Evolutionary conservation across 148 eudicot genomes (phyloP), one percentile per base, ranked within the genome.

Genomic region (Rhododendron ovatum): DNA sequence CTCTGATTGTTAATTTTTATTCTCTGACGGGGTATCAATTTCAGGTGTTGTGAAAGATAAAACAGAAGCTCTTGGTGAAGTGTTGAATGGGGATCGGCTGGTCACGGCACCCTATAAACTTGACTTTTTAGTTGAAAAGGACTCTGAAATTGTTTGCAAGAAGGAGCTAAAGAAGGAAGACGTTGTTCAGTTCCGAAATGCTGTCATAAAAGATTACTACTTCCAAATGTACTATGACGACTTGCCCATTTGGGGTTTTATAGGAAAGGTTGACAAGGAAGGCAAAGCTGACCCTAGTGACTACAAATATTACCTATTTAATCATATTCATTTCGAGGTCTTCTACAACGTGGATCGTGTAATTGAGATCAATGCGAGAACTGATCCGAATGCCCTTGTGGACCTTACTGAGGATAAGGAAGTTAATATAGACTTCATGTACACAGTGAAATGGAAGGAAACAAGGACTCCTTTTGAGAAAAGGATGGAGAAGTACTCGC

Each of bases 161-260:
- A 91, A 90, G 61, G 88, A n/a, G 83, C 73, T 94, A 82, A 85
- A 92, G 41, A 94, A 87, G 88, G 91, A 92, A 83, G 93, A 94
- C 47, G 93, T 92, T 37, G 69, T 85, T 82, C 88, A 88, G 84
- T 94, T 94, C 86, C 91, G 96, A 79, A 91, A 88, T 84, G 96
- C 96, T 30, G 94, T 94, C 4, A 88, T 86, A n/a, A 94, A 92
- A 82, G 96, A 94, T 87, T 94, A 94, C 88, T 94, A 89, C 86
- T 94, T 94, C 80, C 94, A 94, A 78, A 94, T 94, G 96, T 94
- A 94, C 87, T 94, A 91, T 71, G 94, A 94, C 88, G 96, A 94
- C 82, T 84, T 94, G 77, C 94, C 96, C 4, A 82, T 94, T 45
- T 94, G 96, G 96, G 94, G 94, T 53, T 92, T 94, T 86, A 80